Evolutionary conservation across 352 stramenopile species (phyloP), one percentile per base, ranked within the genome.

Genomic region (Pythium diclinum): DNA sequence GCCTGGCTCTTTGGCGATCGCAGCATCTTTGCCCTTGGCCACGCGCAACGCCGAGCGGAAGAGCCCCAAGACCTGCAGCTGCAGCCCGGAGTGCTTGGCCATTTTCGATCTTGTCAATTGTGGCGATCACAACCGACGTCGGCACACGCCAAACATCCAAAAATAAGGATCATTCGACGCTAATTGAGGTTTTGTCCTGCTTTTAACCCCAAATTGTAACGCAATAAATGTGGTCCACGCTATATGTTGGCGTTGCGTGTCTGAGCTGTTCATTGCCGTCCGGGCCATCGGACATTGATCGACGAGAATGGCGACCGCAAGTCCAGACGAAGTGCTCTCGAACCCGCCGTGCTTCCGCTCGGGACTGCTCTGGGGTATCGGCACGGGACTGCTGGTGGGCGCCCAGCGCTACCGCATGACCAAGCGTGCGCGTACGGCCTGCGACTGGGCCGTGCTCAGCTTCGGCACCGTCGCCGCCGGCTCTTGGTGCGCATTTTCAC

Each of bases 331-430:
- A 19, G 69, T 89, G 71, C 76, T 93, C 11, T 76, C 76, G 54
- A 93, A 90, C 72, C 79, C 84, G 69, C 84, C 86, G 62, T 95
- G 86, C 68, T 87, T 92, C 63, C 86, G 86, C 61, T 81, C 79
- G 23, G 82, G 76, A 5, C 64, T 95, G 51, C 77, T 95, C 66
- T 93, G 84, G 86, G 86, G 86, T 47, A 91, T 95, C 54, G 65
- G 65, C 21, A 79, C 83, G 11, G 84, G 81, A 6, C 48, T 71
- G 3, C 56, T 88, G 17, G 79, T 95, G 8, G 86, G 86, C 14
- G 68, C 66, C 3, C 86, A 93, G 57, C 81, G 83, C 48, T 95
- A 79, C 71, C 86, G 86, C 57, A 87, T 76, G 21, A 83, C 72
- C 28, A 81, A 74, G 63, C 51, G 60, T n/a, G 66, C 87, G 21